Conservation (phyloP, 169 alveolate species). For the Plasmodium blacklocki region DNA sequence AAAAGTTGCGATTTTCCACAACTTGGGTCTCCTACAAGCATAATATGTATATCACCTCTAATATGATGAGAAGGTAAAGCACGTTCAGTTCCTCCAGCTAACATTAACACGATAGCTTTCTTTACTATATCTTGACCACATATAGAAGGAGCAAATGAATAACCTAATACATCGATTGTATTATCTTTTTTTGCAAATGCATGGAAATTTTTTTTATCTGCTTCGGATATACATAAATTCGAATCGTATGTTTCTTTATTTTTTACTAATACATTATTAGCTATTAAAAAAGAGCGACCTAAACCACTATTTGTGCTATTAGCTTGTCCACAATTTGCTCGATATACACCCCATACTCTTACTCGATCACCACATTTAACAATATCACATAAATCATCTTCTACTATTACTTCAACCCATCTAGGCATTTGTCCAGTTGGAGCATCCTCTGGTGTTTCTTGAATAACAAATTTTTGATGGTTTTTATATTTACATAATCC, state of each 20-base stretch:
- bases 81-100: conserved; percentile 97
- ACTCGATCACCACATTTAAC: conserved; percentile 92
- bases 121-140: conserved; percentile 96
- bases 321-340: conserved; percentile 89
- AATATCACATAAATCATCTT: conserved; percentile 93
- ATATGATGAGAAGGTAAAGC: conserved; percentile 88
- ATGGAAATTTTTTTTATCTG: conserved; percentile 82
- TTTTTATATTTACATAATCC: conserved; percentile 96
- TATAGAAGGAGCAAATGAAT: conserved; percentile 97
- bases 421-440: conserved; percentile 99
- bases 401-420: conserved; percentile 94
- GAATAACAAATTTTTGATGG: conserved; percentile 93
- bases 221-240: conserved; percentile 81
- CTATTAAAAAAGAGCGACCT: conserved; percentile 93
- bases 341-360: conserved; percentile 97
- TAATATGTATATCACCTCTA: conserved; percentile 98
- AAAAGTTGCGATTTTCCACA: conserved; percentile 99
- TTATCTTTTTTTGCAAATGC: conserved; percentile 86
- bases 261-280: conserved; percentile 89
- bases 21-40: conserved; percentile 99
- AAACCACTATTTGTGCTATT: conserved; percentile 89
- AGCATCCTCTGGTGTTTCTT: conserved; percentile 98
- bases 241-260: conserved; percentile 78
- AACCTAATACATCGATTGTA: conserved; percentile 91
- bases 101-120: conserved; percentile 93